Conservation (phyloP, 345 rosid genomes). For the Acer campestre region DNA sequence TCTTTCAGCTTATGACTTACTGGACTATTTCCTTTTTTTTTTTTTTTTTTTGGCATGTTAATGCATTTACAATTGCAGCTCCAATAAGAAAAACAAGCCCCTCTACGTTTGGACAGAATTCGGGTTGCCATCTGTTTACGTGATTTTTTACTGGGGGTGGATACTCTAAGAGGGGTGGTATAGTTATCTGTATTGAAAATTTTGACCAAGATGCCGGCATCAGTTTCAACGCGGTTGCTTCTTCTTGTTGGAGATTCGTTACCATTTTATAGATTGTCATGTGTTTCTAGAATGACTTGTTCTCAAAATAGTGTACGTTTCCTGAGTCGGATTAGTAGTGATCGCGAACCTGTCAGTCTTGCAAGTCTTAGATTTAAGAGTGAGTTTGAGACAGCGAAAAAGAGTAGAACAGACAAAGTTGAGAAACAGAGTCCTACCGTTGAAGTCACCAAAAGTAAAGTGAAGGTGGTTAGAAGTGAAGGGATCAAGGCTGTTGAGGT, state of each 20-base stretch:
- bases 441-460: slow-evolving; percentile 41
- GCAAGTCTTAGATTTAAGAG: slow-evolving; percentile 58
- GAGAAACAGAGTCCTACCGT: slow-evolving; percentile 27
- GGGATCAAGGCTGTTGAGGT: slow-evolving; percentile 28
- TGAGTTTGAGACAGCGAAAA: slow-evolving; percentile 29
- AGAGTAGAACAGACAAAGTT: slow-evolving; percentile 29
- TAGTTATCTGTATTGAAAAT: background rate
- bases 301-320: slow-evolving; percentile 41
- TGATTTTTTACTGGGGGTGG: slow-evolving; percentile 10
- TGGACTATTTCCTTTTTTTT: background rate
- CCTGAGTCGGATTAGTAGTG: slow-evolving; percentile 40
- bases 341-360: slow-evolving; percentile 59
- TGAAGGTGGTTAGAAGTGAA: slow-evolving; percentile 35
- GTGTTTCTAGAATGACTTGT: slow-evolving; percentile 43
- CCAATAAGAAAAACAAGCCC: too few relatives aligned
- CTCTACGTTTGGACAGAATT: slow-evolving; percentile 18
- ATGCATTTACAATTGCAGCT: too few relatives aligned
- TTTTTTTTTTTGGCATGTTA: too few relatives aligned
- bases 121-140: slow-evolving; percentile 15
- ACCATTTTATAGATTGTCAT: slow-evolving; percentile 45
- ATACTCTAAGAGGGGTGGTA: slow-evolving; percentile 1
- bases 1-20: slow-evolving; percentile 15
- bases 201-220: slow-evolving; percentile 45
- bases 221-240: slow-evolving; percentile 65
- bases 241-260: slow-evolving; percentile 54